Evolutionary conservation across 768 basidiomycete species (phyloP), one percentile per base, ranked within the genome.

Genomic region (Boletus sp.): DNA sequence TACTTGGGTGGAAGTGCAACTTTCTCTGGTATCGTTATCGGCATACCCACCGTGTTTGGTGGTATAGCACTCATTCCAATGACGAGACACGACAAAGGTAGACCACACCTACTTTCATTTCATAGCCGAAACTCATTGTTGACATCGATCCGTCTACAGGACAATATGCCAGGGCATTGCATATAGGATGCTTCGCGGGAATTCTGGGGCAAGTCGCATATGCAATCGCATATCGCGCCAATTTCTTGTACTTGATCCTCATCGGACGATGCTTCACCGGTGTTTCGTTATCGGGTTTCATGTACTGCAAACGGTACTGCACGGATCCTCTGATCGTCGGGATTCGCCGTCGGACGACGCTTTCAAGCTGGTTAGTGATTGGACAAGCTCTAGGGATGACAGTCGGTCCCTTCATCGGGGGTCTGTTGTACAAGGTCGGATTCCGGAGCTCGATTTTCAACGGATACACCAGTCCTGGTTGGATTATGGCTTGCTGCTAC

Each of bases 291-390:
- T 78, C 82, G 3, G 74, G 78, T 25, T 85, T 81, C 74, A 81
- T 89, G 83, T 87, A 86, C 68, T 72, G 70, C 59, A 87, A 86
- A 59, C 77, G 83, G 11, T 88, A 84, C 63, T 88, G 85, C 65
- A 79, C 77, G 10, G 86, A 88, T 64, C 79, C 82, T 5, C 79
- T 82, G 17, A 77, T 88, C 47, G 83, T 88, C 33, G 84, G 85
- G 27, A 65, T 87, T 23, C 81, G 83, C 25, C 75, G 82, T 23
- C 74, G 84, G 33, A 87, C 84, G 10, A 83, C 80, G 0, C 77
- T 87, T n/a, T 83, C 82, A 3, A 77, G 81, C n/a, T 84, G 79
- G 78, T 71, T 83, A 19, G 84, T 87, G 25, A 70, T 86, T 5
- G 82, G 83, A 0, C 85, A 87, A 60, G 83, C 77, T 10, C 54